Percentiles rank a stretch among this genome's conserved stretches.
Conservation (phyloP, 805 yeast genomes). For the Hanseniaspora jakobsenii region DNA sequence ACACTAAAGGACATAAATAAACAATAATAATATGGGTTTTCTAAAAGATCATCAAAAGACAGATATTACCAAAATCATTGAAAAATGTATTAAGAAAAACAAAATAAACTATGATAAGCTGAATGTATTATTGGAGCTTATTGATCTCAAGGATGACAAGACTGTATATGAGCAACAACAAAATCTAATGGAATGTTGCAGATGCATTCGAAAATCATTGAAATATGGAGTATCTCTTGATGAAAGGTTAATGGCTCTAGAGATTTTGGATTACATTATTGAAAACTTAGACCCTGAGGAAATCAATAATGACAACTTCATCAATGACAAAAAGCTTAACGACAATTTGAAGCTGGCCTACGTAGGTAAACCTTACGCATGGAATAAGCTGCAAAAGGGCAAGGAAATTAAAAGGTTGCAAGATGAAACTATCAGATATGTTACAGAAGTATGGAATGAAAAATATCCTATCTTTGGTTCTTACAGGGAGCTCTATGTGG, state of each 20-base stretch:
- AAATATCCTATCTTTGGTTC: conserved; percentile 3
- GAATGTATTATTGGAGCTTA: conserved; percentile 4
- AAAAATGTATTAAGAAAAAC: conserved; percentile 37
- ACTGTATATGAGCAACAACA: conserved; percentile 20
- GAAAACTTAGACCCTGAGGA: conserved; percentile 13
- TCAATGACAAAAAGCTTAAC: conserved; percentile 9
- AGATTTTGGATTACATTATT: conserved; percentile 10
- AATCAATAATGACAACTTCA: conserved; percentile 11
- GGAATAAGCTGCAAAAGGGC: conserved; percentile 6
- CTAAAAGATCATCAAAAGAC: conserved; percentile 53
- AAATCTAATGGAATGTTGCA: conserved; percentile 63
- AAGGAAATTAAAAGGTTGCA: conserved; percentile 8
- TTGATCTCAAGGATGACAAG: conserved; percentile 31
- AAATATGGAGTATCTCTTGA: conserved; percentile 55
- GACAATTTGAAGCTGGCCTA: conserved; percentile 11
- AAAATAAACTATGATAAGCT: conserved; percentile 18
- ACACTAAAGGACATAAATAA: too few relatives aligned
- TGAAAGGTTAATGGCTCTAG: conserved; percentile 11
- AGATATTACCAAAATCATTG: conserved; percentile 53
- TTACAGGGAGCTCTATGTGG: conserved; percentile 7
- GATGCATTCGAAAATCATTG: conserved; percentile 77
- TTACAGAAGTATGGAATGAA: conserved; percentile 1
- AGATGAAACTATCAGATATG: conserved; percentile 4
- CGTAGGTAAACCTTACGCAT: conserved; percentile 12
- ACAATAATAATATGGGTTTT: conserved; percentile 36